Base-by-base conservation (phyloP, 441 rosid species). In the Croton laevigatus region DNA sequence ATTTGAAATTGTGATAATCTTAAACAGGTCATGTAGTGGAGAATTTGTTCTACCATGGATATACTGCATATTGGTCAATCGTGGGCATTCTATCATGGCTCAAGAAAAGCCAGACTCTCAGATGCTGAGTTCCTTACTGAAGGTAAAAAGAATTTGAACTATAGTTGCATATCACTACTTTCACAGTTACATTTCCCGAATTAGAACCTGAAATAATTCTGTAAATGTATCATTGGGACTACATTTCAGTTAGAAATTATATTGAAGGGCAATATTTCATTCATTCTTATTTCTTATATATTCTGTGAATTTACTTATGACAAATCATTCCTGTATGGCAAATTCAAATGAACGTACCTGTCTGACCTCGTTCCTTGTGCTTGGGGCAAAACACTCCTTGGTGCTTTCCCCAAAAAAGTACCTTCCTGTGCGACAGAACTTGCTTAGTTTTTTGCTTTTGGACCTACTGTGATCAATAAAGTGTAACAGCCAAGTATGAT, bases 31-130 rank as follows among this genome's bases (percentile, higher is more conserved):
- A 40, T 68, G 75, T 72, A 79, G 81, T 62, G 93, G 85, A 49
- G 84, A 73, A 62, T 57, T 68, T 73, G 79, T 88, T 72, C 89
- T 93, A 55, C 91, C 89, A 52, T 95, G 98, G 99, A 84, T 93
- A 68, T 80, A 87, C 68, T 83, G 82, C 74, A 84, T 93, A 86
- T 76, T 91, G 87, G 84, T 87, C 83, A 87, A 80, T 79, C 91
- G 88, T 49, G 81, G 95, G 73, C 84, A 78, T 70, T 70, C 80
- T 75, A 62, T 90, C 70, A 60, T 72, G 80, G 84, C 88, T 62
- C 86, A 79, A 73, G 90, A 90, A 74, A 78, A 84, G 37, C 20
- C 46, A 14, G 77, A 76, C 19, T 36, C 70, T 0, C 88, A 79
- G 62, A 80, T 87, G 62, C 83, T 93, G 75, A 75, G 76, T 78